Percentiles rank a stretch among this genome's conserved stretches.
These are phyloP conservation scores for Mariannaea sp. DNA, from an alignment of 2,329 filamentous ascomycete species.

Conservation along the genomic window DNA sequence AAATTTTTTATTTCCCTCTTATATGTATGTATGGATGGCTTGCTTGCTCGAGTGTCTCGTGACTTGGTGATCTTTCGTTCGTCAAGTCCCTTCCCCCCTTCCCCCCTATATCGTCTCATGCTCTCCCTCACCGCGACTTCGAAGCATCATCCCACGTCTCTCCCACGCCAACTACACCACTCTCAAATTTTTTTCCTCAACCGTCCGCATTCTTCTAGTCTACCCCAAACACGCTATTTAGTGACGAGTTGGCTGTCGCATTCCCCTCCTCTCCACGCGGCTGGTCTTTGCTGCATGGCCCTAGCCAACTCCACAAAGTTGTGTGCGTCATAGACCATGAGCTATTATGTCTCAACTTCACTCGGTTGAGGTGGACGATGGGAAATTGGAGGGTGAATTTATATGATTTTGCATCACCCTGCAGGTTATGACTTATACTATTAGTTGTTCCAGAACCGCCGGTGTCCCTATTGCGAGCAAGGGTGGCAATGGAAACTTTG, in stretches of 20 bases:
- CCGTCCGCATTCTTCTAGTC: background rate
- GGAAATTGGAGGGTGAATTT: too few species aligned
- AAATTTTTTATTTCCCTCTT: too few species aligned
- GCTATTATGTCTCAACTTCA: slow-evolving; percentile 22
- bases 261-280: too few species aligned
- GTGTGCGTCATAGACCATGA: background rate
- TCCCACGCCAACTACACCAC: background rate
- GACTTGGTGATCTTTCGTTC: slow-evolving; percentile 11
- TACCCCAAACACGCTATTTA: background rate
- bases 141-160: slow-evolving; percentile 4
- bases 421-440: too few species aligned
- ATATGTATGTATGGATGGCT: too few species aligned
- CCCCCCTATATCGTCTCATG: slow-evolving; percentile 6
- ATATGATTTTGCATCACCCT: too few species aligned
- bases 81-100: slow-evolving; percentile 17
- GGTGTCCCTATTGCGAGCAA: too few species aligned
- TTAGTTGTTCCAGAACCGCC: too few species aligned
- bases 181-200: background rate
- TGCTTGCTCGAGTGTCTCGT: slow-evolving; percentile 12
- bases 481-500: too few species aligned
- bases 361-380: background rate
- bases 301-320: background rate
- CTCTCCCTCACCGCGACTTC: slow-evolving; percentile 4
- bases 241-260: background rate
- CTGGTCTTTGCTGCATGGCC: background rate